Percentiles rank a stretch among this genome's conserved stretches.
Conservation (phyloP, 768 basidiomycete species). For the Favolaschia claudopus region DNA sequence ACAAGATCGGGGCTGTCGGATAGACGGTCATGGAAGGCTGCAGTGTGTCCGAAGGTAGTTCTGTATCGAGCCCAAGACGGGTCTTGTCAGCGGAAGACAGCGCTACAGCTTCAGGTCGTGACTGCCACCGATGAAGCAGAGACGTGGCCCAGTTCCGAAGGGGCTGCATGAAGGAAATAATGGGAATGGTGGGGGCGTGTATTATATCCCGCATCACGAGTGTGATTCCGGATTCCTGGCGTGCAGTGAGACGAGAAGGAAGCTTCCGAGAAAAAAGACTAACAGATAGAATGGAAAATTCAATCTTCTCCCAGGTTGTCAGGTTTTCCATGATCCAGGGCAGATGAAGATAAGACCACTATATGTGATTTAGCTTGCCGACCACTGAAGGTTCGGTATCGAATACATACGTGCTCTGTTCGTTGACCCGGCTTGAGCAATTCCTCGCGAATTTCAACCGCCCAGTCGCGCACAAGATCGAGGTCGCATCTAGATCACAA, state of each 20-base stretch:
- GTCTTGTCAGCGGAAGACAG: constrained; percentile 1
- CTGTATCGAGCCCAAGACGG: constrained; percentile 4
- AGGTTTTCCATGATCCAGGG: constrained; percentile 15
- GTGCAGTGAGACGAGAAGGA: background rate
- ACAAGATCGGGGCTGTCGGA: background rate
- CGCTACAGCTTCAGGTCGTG: background rate
- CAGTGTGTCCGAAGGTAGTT: background rate
- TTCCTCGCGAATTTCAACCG: constrained; percentile 3
- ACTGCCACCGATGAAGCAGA: constrained; percentile 6
- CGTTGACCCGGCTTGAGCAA: constrained; percentile 9
- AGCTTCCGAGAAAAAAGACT: background rate
- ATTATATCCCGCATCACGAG: constrained; percentile 4
- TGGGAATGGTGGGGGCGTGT: constrained; percentile 8
- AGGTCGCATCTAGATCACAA: constrained; percentile 5
- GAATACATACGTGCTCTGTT: constrained; percentile 10
- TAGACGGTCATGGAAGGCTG: background rate
- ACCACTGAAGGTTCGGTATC: background rate
- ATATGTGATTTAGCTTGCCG: no score
- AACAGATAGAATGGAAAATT: constrained; percentile 8
- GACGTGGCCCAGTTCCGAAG: constrained; percentile 5
- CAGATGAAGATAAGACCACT: constrained; percentile 5
- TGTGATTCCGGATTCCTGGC: constrained; percentile 16
- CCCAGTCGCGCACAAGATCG: constrained; percentile 17
- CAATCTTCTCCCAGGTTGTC: constrained; percentile 9
- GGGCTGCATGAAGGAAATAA: constrained; percentile 11